A percentile compares a stretch with the other conserved stretches of the same genome.
phyloP scores from a whole-genome alignment of 2,329 filamentous ascomycete species.

The Aureobasidium sp. region DNA sequence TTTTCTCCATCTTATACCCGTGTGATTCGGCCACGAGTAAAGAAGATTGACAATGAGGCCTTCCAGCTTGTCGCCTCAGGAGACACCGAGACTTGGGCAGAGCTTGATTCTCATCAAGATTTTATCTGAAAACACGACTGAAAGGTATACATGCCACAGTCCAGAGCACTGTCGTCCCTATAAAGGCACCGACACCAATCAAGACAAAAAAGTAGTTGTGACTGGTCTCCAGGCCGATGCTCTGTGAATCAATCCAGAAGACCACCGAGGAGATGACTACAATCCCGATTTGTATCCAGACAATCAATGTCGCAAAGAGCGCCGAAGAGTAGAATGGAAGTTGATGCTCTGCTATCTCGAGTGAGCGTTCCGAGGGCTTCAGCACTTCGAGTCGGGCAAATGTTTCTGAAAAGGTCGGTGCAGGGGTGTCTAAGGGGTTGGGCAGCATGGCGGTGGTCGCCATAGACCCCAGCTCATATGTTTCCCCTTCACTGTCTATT shows the following conservation, averaged over 20 bases:
- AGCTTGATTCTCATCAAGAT: too few relatives aligned
- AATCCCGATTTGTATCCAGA: background rate
- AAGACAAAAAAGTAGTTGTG: conserved; percentile 4
- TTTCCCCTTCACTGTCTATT: background rate
- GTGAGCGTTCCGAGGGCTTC: background rate
- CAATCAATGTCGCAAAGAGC: background rate
- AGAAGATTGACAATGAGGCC: too few relatives aligned
- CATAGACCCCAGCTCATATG: background rate
- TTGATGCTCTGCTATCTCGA: background rate
- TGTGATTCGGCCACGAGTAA: too few relatives aligned
- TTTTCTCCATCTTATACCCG: too few relatives aligned
- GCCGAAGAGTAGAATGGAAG: background rate
- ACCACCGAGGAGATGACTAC: background rate
- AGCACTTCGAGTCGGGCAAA: background rate
- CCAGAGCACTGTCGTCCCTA: background rate
- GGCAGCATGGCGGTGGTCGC: background rate
- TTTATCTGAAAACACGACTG: conserved; percentile 1
- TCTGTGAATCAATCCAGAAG: background rate
- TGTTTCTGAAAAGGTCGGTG: background rate
- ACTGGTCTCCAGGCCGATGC: background rate
- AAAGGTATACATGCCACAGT: background rate
- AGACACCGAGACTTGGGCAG: too few relatives aligned
- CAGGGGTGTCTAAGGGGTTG: background rate
- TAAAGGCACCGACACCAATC: background rate
- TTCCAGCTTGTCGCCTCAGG: too few relatives aligned